Evolutionary conservation across 129 eudicot genomes (phyloP).

Genomic region (Lactuca sativa): DNA sequence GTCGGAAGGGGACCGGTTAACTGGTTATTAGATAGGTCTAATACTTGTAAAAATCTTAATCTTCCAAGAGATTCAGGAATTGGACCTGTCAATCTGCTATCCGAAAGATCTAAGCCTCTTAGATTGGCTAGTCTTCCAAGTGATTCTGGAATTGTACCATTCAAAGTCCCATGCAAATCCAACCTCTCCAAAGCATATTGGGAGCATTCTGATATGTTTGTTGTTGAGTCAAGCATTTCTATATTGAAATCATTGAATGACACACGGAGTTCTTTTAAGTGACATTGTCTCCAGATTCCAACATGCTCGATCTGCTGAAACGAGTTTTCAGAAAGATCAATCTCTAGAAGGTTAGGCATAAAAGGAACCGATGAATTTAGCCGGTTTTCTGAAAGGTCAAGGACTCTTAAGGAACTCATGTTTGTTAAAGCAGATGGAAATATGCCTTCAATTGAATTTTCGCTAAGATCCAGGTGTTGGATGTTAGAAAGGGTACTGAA

Average conservation of each 20-base stretch:
- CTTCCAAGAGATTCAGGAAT: slow-evolving; percentile 15
- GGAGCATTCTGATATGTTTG: background rate
- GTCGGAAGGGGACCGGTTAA: no score
- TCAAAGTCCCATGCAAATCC: background rate
- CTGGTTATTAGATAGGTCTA: background rate
- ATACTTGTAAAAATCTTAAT: background rate
- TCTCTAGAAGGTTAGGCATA: background rate
- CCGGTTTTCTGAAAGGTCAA: background rate
- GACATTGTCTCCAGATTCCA: no score
- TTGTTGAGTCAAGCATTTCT: background rate
- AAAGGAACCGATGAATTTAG: background rate
- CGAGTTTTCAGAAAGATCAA: no score
- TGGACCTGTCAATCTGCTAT: background rate
- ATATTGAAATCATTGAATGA: background rate
- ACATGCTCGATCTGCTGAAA: no score
- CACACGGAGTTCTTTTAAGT: background rate
- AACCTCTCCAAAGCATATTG: slow-evolving; percentile 5
- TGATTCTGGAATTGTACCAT: slow-evolving; percentile 2
- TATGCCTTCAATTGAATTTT: no score
- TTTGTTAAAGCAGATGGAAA: slow-evolving; percentile 3
- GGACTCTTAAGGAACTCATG: slow-evolving; percentile 12
- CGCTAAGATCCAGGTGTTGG: background rate
- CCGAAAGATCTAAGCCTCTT: slow-evolving; percentile 10
- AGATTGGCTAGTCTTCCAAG: background rate
- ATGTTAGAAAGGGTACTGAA: slow-evolving; percentile 4